phyloP scores from a whole-genome alignment of 2,329 filamentous ascomycete genomes.

The Aspergillus sergii region DNA sequence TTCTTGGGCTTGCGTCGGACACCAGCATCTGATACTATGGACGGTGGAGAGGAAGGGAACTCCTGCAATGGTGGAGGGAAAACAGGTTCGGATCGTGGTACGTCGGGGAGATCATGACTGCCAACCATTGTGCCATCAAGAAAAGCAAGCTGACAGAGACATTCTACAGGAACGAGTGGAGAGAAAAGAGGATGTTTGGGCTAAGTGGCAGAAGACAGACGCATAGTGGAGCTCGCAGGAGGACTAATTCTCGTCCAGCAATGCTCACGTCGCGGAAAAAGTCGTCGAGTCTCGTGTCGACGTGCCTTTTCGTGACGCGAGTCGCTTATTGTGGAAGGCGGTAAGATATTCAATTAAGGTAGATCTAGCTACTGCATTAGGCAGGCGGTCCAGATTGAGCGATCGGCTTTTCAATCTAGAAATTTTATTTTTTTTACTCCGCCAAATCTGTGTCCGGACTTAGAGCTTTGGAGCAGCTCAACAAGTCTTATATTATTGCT shows the following conservation, averaged over 20 bases:
- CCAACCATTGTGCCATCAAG: conserved; percentile 34
- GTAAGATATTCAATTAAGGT: conserved; percentile 15
- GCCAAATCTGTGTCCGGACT: conserved; percentile 16
- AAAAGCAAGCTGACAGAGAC: conserved; percentile 22
- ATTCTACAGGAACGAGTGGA: conserved; percentile 22
- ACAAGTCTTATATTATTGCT: conserved; percentile 28
- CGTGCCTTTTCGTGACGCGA: conserved; percentile 33
- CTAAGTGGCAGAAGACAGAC: conserved; percentile 15
- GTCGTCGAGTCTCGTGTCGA: conserved; percentile 21
- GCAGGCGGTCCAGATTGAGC: conserved; percentile 23
- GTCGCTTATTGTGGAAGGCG: conserved; percentile 20
- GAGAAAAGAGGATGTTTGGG: conserved; percentile 10
- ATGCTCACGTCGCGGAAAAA: conserved; percentile 21
- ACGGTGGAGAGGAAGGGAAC: conserved; percentile 46
- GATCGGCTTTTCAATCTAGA: conserved; percentile 18
- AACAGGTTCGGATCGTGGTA: conserved; percentile 39
- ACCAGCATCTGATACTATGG: conserved; percentile 41
- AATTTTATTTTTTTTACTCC: conserved; percentile 24
- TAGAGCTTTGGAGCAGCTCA: conserved; percentile 29
- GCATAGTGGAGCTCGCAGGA: conserved; percentile 25
- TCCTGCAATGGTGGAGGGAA: conserved; percentile 35
- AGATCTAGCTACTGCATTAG: not conserved
- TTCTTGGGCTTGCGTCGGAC: conserved; percentile 44
- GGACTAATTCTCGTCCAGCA: conserved; percentile 7
- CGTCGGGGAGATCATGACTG: conserved; percentile 34